Evolutionary conservation across 441 rosid species (phyloP).

Genomic region (Euphorbia celastroides): DNA sequence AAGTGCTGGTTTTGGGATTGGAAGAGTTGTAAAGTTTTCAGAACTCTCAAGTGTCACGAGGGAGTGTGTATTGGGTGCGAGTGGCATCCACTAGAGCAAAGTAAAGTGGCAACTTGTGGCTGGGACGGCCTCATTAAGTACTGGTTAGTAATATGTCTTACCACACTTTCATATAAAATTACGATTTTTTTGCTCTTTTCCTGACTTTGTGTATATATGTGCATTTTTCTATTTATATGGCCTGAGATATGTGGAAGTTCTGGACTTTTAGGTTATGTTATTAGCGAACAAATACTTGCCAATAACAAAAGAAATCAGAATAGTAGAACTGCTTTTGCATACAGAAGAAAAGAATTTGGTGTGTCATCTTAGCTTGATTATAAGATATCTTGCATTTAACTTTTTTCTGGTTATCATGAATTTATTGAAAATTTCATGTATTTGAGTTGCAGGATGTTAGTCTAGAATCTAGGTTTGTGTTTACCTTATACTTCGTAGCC

Average conservation of each 20-base stretch:
- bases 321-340: background rate
- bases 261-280: background rate
- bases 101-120: constrained; percentile 99
- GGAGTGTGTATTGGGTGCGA: constrained; percentile 87
- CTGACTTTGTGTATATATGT: background rate
- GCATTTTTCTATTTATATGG: background rate
- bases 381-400: too few species aligned
- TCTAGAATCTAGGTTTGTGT: too few species aligned
- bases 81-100: constrained; percentile 99
- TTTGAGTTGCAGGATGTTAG: too few species aligned
- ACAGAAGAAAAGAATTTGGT: background rate
- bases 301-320: background rate
- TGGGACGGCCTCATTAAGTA: constrained; percentile 99
- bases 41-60: constrained; percentile 86
- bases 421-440: too few species aligned
- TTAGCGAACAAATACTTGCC: background rate
- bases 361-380: too few species aligned
- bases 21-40: constrained; percentile 96
- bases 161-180: background rate
- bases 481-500: too few species aligned
- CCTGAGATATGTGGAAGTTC: background rate
- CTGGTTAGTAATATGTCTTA: constrained; percentile 55
- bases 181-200: background rate
- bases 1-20: constrained; percentile 99
- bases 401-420: too few species aligned